Percentiles rank a stretch among this genome's conserved stretches.
Conservation (phyloP, 2,329 filamentous ascomycete genomes). For the Pseudopyricularia cyperi region DNA sequence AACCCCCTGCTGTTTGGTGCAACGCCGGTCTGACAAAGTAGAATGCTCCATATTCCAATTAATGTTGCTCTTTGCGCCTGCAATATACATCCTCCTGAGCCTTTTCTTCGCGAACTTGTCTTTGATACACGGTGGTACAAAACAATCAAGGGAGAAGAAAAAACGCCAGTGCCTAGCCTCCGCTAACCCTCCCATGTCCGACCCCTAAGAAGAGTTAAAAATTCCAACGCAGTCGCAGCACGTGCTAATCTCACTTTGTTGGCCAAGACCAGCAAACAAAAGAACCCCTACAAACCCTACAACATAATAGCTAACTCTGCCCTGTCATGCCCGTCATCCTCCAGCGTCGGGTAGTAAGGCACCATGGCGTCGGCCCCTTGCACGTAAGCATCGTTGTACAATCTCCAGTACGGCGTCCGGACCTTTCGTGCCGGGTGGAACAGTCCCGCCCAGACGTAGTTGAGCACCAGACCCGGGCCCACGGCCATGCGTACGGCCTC, state of each 20-base stretch:
- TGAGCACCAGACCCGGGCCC: slow-evolving; percentile 84
- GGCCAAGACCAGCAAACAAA: neutral
- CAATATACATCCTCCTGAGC: neutral
- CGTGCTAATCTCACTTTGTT: neutral
- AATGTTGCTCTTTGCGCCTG: neutral
- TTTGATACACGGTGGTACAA: neutral
- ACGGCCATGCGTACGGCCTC: slow-evolving; percentile 91
- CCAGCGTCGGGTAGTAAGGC: slow-evolving; percentile 83
- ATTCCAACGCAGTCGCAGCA: neutral
- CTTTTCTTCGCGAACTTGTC: neutral
- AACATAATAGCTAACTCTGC: slow-evolving; percentile 75
- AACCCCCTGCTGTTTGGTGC: neutral
- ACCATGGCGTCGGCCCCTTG: slow-evolving; percentile 89
- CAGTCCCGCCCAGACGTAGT: slow-evolving; percentile 94
- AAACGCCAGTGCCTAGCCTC: neutral
- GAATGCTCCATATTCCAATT: neutral
- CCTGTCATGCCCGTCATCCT: slow-evolving; percentile 66
- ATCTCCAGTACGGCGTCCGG: slow-evolving; percentile 83
- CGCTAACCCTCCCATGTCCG: neutral
- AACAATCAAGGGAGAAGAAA: neutral
- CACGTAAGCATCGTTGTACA: slow-evolving; percentile 96
- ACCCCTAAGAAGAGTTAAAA: neutral
- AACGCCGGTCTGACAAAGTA: neutral
- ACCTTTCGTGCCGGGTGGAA: slow-evolving; percentile 97
- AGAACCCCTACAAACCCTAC: slow-evolving; percentile 25